Evolutionary conservation across 495 filamentous ascomycete genomes (phyloP), one percentile per base, ranked within the genome.

Genomic region (Penicillium silybi): DNA sequence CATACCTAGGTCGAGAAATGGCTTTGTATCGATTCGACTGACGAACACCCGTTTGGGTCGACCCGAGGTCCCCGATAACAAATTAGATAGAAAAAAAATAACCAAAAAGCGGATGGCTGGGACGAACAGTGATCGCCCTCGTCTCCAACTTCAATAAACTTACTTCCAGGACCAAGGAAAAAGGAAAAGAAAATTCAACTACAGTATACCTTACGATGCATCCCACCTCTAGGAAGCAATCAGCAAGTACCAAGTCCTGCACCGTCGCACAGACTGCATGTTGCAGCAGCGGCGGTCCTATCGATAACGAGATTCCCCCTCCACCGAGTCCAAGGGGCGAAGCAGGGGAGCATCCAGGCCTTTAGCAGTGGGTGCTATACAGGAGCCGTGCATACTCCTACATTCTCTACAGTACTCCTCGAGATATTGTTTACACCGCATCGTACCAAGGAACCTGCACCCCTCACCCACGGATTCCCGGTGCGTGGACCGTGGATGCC

Each of bases 291-390:
- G 18, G 26, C 48, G 37, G 43, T 40, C 59, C 59, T 62, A 62
- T 62, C 56, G 59, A 59, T 56, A 50, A 56, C 53, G 10, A 48
- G 46, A 25, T 18, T 37, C 23, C 59, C 59, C 59, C 59, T 62
- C 59, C 59, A 59, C 50, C 50, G 47, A 29, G 46, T 17, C 49
- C 18, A 15, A 46, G 50, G 44, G 46, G 43, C 54, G 29, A 58
- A 50, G 47, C 47, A 59, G 54, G 54, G 54, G 47, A 25, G 9
- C n/a, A 17, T 18, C 5, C 37, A 18, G 16, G 37, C 3, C 8
- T 39, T 8, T 6, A 39, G 7, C n/a, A 2, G 9, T 32, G 29
- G 9, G 2, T 32, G 29, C 29, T 41, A 41, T 18, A 17, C 38
- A 19, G 38, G 38, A 13, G 29, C 2, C 35, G 17, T 41, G 46